phyloP scores from a whole-genome alignment of 2,329 filamentous ascomycete genomes.

The Colletotrichum caudatum region DNA sequence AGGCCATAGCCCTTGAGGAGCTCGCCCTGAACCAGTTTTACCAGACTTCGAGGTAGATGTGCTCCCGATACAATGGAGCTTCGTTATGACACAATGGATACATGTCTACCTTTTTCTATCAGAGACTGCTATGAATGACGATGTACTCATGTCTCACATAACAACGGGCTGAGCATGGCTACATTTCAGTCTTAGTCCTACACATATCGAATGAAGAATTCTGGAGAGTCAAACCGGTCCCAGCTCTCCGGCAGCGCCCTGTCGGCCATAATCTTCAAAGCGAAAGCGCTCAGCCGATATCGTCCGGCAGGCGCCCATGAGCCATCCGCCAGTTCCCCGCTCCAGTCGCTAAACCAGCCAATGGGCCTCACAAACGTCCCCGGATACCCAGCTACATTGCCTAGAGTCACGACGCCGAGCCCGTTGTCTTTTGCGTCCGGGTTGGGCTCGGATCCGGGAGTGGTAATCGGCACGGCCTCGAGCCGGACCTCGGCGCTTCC shows the following conservation, averaged over 20 bases:
- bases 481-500: slow-evolving; percentile 39
- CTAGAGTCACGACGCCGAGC: slow-evolving; percentile 25
- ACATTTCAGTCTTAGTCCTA: not conserved
- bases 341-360: slow-evolving; percentile 51
- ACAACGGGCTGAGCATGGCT: not conserved
- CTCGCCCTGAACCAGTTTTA: slow-evolving; percentile 37
- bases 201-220: slow-evolving; percentile 59
- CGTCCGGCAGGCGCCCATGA: slow-evolving; percentile 60
- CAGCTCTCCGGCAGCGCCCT: slow-evolving; percentile 34
- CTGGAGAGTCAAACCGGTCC: slow-evolving; percentile 51
- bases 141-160: too few relatives aligned
- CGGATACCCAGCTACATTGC: slow-evolving; percentile 28
- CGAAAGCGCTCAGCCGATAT: slow-evolving; percentile 58
- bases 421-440: slow-evolving; percentile 22
- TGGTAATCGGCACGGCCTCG: slow-evolving; percentile 26
- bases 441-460: not conserved
- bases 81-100: not conserved
- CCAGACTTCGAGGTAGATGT: slow-evolving; percentile 13
- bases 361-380: slow-evolving; percentile 17
- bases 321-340: slow-evolving; percentile 61
- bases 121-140: not conserved
- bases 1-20: slow-evolving; percentile 24
- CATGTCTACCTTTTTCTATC: not conserved
- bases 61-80: too few relatives aligned
- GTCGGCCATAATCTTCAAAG: slow-evolving; percentile 41